Evolutionary conservation across 1,284 basidiomycete species (phyloP).

Genomic region (Heterobasidion annosum): DNA sequence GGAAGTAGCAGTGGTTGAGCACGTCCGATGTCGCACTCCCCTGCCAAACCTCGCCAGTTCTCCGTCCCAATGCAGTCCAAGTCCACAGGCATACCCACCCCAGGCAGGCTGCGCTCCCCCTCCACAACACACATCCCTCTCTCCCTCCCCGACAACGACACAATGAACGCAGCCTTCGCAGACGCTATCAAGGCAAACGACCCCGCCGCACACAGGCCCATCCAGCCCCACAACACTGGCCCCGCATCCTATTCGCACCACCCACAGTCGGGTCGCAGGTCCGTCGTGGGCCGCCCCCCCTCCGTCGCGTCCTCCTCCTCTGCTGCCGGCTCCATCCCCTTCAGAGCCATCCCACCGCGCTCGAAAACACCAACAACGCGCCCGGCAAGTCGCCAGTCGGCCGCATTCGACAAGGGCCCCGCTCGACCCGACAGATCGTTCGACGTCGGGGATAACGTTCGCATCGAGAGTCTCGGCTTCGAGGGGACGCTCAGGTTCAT

Average conservation of each 20-base stretch:
- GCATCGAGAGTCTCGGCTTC: slow-evolving; percentile 78
- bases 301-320: slow-evolving; percentile 28
- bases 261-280: slow-evolving; percentile 28
- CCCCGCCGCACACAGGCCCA: slow-evolving; percentile 54
- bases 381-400: slow-evolving; percentile 56
- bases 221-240: slow-evolving; percentile 29
- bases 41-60: slow-evolving; percentile 44
- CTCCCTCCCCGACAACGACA: slow-evolving; percentile 38
- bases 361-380: slow-evolving; percentile 44
- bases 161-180: slow-evolving; percentile 55
- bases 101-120: slow-evolving; percentile 59
- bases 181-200: slow-evolving; percentile 75
- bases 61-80: slow-evolving; percentile 54
- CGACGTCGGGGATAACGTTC: slow-evolving; percentile 72
- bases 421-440: slow-evolving; percentile 39
- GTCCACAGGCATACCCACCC: slow-evolving; percentile 54
- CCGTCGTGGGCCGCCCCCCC: slow-evolving; percentile 25
- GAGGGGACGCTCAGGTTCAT: slow-evolving; percentile 77
- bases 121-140: slow-evolving; percentile 30
- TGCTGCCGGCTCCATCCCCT: slow-evolving; percentile 38
- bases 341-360: slow-evolving; percentile 29
- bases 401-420: slow-evolving; percentile 32
- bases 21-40: slow-evolving; percentile 33
- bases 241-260: slow-evolving; percentile 20
- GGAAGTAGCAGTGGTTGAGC: not conserved